A percentile compares a stretch with the other conserved stretches of the same genome.
These are phyloP conservation scores for Saccharomyces hybrid DNA, from an alignment of 1,139 yeast species.

Conservation along the genomic window DNA sequence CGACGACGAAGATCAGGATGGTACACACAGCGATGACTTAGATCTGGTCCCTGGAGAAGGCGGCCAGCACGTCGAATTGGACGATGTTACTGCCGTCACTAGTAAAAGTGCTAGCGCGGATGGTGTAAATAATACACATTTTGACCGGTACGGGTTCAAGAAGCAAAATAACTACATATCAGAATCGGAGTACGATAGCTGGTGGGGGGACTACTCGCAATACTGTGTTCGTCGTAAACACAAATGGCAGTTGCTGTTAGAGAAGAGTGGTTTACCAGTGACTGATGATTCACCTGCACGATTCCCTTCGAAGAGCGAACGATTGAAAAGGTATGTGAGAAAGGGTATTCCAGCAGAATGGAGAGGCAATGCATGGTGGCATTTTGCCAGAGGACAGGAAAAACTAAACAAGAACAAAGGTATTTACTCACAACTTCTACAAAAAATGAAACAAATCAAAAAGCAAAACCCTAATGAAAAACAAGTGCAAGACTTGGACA, in stretches of 20 bases:
- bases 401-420: slow-evolving; percentile 61
- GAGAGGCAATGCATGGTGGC: slow-evolving; percentile 97
- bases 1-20: slow-evolving; percentile 7
- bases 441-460: slow-evolving; percentile 28
- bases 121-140: slow-evolving; percentile 17
- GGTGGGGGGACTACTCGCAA: slow-evolving; percentile 64
- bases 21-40: background rate
- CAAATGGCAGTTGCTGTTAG: slow-evolving; percentile 68
- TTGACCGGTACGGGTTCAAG: slow-evolving; percentile 82
- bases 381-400: slow-evolving; percentile 84
- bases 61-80: background rate
- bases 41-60: background rate
- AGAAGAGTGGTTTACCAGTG: slow-evolving; percentile 56
- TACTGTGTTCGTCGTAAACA: slow-evolving; percentile 55
- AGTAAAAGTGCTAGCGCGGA: slow-evolving; percentile 18
- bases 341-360: slow-evolving; percentile 95
- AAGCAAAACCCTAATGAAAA: slow-evolving; percentile 32
- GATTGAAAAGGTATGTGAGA: slow-evolving; percentile 72
- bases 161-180: slow-evolving; percentile 51
- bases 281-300: slow-evolving; percentile 36
- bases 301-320: slow-evolving; percentile 81
- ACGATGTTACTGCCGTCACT: background rate
- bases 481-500: slow-evolving; percentile 62
- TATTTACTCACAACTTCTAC: slow-evolving; percentile 59
- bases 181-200: slow-evolving; percentile 55